Conservation (phyloP, 2,329 filamentous ascomycete species). For the Ceratocystis eucalypticola region DNA sequence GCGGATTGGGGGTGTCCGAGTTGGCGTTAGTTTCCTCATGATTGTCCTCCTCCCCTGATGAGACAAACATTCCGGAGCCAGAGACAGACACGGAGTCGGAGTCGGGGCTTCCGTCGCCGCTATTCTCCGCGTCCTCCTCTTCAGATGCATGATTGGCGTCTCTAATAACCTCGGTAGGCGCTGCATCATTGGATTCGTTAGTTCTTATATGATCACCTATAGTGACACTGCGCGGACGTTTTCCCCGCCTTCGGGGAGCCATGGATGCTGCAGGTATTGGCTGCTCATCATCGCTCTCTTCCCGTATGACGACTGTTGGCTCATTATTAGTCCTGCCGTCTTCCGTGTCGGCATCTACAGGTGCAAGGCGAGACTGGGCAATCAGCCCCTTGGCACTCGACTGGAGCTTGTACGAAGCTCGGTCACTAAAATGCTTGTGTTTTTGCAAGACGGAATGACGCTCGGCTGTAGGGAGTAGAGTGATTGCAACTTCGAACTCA, state of each 20-base stretch:
- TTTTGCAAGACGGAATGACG: constrained; percentile 79
- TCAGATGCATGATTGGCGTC: background rate
- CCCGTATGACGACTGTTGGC: background rate
- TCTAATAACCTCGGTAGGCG: background rate
- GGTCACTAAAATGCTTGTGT: constrained; percentile 53
- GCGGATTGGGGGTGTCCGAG: constrained; percentile 23
- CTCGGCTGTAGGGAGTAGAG: constrained; percentile 73
- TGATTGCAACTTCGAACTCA: constrained; percentile 91
- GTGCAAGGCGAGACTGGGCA: constrained; percentile 12
- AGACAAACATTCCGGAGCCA: constrained; percentile 12
- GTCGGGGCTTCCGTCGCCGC: background rate
- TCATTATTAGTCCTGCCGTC: background rate
- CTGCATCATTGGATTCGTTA: background rate
- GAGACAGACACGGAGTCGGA: background rate
- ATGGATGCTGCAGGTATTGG: constrained; percentile 25
- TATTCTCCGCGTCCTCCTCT: background rate
- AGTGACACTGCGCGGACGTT: background rate
- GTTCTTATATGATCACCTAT: background rate
- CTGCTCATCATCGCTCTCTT: constrained; percentile 27
- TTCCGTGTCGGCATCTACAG: constrained; percentile 12
- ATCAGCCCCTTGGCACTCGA: constrained; percentile 18
- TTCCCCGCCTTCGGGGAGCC: constrained; percentile 21
- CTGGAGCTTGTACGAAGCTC: constrained; percentile 24
- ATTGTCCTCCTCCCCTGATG: constrained; percentile 7
- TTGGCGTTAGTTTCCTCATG: constrained; percentile 23